Evolutionary conservation across 805 yeast genomes (phyloP).

Genomic region (Komagataella mondaviorum): DNA sequence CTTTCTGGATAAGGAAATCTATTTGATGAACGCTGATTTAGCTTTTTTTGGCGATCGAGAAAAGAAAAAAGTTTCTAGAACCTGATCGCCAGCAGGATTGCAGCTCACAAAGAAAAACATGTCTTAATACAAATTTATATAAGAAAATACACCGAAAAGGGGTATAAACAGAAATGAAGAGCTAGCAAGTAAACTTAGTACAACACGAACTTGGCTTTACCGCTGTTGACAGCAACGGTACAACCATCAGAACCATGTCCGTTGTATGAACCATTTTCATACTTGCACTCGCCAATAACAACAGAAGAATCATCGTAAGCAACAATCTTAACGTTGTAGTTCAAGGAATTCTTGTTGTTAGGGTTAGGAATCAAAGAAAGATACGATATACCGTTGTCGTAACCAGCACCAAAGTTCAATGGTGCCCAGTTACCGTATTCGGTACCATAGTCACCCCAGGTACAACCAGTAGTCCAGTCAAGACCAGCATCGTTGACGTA

Average conservation of each 20-base stretch:
- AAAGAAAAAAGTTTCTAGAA: neutral
- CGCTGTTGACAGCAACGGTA: slow-evolving; percentile 80
- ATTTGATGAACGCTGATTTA: neutral
- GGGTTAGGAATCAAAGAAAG: slow-evolving; percentile 70
- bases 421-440: slow-evolving; percentile 76
- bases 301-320: slow-evolving; percentile 49
- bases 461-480: slow-evolving; percentile 51
- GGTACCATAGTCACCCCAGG: slow-evolving; percentile 50
- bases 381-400: slow-evolving; percentile 44
- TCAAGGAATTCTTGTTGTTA: slow-evolving; percentile 42
- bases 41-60: neutral
- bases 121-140: neutral
- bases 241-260: slow-evolving; percentile 76
- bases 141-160: neutral
- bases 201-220: slow-evolving; percentile 75
- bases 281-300: slow-evolving; percentile 64
- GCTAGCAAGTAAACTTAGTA: slow-evolving; percentile 18
- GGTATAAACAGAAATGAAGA: neutral
- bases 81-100: neutral
- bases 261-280: slow-evolving; percentile 65
- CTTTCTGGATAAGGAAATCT: neutral
- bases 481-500: slow-evolving; percentile 73
- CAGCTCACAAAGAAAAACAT: neutral
- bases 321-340: slow-evolving; percentile 68
- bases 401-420: slow-evolving; percentile 67